Conservation (phyloP, 495 filamentous ascomycete species). For the Hyaloscypha bicolor region DNA sequence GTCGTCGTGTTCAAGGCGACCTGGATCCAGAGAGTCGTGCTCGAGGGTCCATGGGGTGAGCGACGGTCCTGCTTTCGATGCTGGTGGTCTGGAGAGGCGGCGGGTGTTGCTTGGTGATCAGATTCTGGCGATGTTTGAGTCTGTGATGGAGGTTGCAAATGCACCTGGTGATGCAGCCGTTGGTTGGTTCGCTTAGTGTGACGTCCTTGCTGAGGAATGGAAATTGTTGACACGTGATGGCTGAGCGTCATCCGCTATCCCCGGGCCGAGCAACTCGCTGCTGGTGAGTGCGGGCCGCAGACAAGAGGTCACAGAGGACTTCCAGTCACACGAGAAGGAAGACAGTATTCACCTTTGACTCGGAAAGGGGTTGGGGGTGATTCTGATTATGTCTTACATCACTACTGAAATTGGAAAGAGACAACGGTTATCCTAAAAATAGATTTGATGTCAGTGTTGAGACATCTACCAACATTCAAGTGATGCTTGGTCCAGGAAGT, state of each 20-base stretch:
- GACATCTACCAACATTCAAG: neutral
- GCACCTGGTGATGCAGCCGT: neutral
- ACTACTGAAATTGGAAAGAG: neutral
- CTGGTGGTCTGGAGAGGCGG: constrained; percentile 7
- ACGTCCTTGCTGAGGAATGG: neutral
- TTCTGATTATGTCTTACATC: neutral
- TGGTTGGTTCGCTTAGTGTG: constrained; percentile 24
- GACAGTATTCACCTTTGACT: neutral
- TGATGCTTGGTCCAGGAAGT: neutral
- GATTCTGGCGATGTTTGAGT: constrained; percentile 29
- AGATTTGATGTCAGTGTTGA: neutral
- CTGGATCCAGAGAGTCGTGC: neutral
- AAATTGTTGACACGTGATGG: neutral
- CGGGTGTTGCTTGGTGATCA: constrained; percentile 27
- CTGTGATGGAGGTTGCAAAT: constrained; percentile 17
- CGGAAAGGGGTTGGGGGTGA: too few species aligned
- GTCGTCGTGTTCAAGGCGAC: neutral
- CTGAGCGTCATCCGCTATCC: neutral
- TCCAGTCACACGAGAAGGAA: neutral
- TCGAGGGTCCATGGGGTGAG: neutral
- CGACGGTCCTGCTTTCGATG: neutral
- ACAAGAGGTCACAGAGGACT: neutral
- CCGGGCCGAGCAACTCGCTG: neutral
- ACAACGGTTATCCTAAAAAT: neutral
- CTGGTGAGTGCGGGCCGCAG: neutral